phyloP scores from a whole-genome alignment of 192 early-diverging fungal genomes.

The Backusella tuberculispora region DNA sequence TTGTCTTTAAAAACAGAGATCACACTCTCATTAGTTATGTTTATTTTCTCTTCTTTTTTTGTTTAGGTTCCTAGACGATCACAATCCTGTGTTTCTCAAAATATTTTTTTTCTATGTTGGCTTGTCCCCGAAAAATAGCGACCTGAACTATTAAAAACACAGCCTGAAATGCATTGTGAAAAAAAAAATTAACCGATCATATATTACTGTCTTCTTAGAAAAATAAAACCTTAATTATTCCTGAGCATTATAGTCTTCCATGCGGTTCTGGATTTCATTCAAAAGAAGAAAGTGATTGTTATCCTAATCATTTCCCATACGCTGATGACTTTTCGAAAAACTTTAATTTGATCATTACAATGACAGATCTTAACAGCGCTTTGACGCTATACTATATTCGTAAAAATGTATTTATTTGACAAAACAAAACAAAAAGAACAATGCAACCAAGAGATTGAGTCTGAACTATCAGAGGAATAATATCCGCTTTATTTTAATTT shows the following conservation, averaged over 20 bases:
- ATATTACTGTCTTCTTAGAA: neutral
- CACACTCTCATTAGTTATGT: conserved; percentile 1
- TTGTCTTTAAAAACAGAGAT: neutral
- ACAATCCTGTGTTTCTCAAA: conserved; percentile 1
- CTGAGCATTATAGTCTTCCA: neutral
- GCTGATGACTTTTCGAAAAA: neutral
- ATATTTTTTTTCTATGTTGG: neutral
- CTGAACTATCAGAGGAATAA: neutral
- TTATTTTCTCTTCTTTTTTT: neutral
- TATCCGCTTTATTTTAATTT: conserved; percentile 12
- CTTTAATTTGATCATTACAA: neutral
- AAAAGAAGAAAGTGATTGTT: neutral
- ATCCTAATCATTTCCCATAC: conserved; percentile 10
- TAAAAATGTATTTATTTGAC: neutral
- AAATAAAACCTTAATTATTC: neutral
- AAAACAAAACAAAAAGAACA: neutral
- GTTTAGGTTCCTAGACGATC: conserved; percentile 10
- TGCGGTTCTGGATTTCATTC: neutral
- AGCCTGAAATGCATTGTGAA: neutral
- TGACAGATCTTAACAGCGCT: neutral
- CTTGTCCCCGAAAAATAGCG: conserved; percentile 7
- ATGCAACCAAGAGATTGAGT: conserved; percentile 10
- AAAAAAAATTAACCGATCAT: neutral
- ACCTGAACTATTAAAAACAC: conserved; percentile 10
- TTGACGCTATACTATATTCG: neutral